A percentile compares a stretch with the other conserved stretches of the same genome.
Conservation (phyloP, 371 early-diverging fungal species). For the Mortierella sp. region DNA sequence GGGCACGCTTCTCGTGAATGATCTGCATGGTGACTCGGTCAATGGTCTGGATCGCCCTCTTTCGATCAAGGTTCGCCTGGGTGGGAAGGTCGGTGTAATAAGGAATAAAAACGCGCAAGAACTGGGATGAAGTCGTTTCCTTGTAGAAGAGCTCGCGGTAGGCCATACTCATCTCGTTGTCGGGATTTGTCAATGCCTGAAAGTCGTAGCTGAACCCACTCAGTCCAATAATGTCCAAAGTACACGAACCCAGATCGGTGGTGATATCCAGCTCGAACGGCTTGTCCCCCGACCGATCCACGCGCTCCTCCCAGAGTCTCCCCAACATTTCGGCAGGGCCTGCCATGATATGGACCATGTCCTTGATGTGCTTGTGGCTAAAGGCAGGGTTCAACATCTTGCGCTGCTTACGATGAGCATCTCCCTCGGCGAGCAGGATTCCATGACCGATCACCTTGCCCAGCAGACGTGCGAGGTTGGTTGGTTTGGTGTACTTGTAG, state of each 20-base stretch:
- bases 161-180: conserved; percentile 62
- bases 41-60: conserved; percentile 48
- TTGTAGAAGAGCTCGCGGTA: conserved; percentile 62
- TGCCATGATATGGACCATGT: conserved; percentile 45
- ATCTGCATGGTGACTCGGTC: conserved; percentile 60
- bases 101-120: conserved; percentile 60
- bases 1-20: conserved; percentile 55
- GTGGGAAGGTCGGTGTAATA: conserved; percentile 58
- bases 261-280: conserved; percentile 33
- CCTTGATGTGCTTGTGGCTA: conserved; percentile 62
- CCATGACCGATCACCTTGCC: conserved; percentile 67
- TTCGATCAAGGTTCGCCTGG: conserved; percentile 40
- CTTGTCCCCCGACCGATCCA: conserved; percentile 15
- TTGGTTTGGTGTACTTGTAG: conserved; percentile 67
- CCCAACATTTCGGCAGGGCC: conserved; percentile 25
- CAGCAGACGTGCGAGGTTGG: conserved; percentile 42
- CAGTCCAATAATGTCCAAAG: not conserved
- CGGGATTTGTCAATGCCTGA: conserved; percentile 36
- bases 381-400: conserved; percentile 80
- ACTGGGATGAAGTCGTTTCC: conserved; percentile 38
- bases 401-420: conserved; percentile 72
- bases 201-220: conserved; percentile 66
- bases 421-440: conserved; percentile 71
- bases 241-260: conserved; percentile 13
- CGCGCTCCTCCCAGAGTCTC: conserved; percentile 37